Percentiles rank a stretch among this genome's conserved stretches.
These are phyloP conservation scores for Aphanocladium album DNA, from an alignment of 2,329 filamentous ascomycete species.

Conservation along the genomic window DNA sequence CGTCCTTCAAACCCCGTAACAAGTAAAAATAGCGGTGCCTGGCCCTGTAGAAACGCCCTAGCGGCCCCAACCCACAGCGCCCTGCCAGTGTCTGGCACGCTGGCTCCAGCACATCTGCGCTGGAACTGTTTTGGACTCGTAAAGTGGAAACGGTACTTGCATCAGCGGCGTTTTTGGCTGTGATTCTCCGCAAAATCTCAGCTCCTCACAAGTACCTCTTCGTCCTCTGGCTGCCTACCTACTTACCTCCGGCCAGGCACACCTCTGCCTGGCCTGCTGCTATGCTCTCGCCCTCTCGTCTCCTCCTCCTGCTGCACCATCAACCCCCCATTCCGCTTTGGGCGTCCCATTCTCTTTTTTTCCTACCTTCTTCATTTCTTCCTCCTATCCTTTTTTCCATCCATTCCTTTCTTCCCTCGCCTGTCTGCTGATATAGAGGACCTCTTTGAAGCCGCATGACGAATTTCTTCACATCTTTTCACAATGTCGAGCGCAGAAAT, in stretches of 20 bases:
- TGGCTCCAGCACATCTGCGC: not conserved
- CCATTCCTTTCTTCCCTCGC: slow-evolving; percentile 10
- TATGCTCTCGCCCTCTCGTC: not conserved
- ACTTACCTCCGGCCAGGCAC: no score
- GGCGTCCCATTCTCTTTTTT: slow-evolving; percentile 9
- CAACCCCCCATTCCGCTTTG: slow-evolving; percentile 12
- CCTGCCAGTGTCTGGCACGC: not conserved
- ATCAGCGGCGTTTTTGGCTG: not conserved
- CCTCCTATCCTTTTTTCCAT: not conserved
- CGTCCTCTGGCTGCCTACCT: not conserved
- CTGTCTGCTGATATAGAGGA: slow-evolving; percentile 2
- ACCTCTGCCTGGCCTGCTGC: not conserved
- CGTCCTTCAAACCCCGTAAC: no score
- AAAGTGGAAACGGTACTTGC: slow-evolving; percentile 3
- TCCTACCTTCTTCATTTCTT: slow-evolving; percentile 8
- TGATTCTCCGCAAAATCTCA: not conserved
- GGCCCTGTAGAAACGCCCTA: not conserved
- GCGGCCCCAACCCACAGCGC: slow-evolving; percentile 1
- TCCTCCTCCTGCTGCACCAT: not conserved
- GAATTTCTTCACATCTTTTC: slow-evolving; percentile 30
- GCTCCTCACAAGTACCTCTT: not conserved
- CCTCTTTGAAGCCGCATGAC: slow-evolving; percentile 30
- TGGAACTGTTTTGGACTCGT: not conserved
- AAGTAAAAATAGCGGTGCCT: not conserved
- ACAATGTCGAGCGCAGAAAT: slow-evolving; percentile 80